Conservation (phyloP, 2,329 filamentous ascomycete genomes). For the Chrysosporium keratinophilum region DNA sequence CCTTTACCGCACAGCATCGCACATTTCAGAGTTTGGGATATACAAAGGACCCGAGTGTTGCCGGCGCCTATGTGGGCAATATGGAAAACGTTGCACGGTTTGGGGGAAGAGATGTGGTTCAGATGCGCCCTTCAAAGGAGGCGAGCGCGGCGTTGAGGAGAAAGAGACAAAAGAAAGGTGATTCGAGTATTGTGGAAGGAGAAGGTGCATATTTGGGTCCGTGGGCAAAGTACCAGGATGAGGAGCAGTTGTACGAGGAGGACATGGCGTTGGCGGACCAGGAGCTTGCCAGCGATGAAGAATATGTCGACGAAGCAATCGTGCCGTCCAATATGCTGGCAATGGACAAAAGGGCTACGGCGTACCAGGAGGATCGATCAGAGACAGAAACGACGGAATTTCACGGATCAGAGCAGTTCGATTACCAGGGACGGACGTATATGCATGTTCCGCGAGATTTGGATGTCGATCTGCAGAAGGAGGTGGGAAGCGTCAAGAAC, state of each 20-base stretch:
- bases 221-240: constrained; percentile 75
- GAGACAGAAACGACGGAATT: constrained; percentile 75
- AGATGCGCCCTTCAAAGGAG: constrained; percentile 55
- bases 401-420: constrained; percentile 69
- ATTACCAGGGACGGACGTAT: constrained; percentile 92
- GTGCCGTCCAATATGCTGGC: constrained; percentile 42
- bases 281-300: constrained; percentile 65
- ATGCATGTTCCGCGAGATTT: constrained; percentile 95
- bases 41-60: constrained; percentile 39
- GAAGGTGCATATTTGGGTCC: constrained; percentile 83
- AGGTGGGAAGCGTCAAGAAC: constrained; percentile 69
- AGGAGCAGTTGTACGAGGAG: constrained; percentile 61
- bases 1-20: constrained; percentile 78
- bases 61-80: constrained; percentile 40
- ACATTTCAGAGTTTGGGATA: constrained; percentile 59
- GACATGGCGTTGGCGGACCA: constrained; percentile 57
- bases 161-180: constrained; percentile 76
- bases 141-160: constrained; percentile 56
- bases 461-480: constrained; percentile 74
- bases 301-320: constrained; percentile 66
- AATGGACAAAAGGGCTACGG: constrained; percentile 43
- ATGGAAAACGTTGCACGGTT: constrained; percentile 36
- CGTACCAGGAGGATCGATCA: constrained; percentile 45
- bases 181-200: constrained; percentile 73
- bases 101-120: constrained; percentile 44